Conservation (phyloP, 768 basidiomycete genomes). For the Pulveroboletus sp. region DNA sequence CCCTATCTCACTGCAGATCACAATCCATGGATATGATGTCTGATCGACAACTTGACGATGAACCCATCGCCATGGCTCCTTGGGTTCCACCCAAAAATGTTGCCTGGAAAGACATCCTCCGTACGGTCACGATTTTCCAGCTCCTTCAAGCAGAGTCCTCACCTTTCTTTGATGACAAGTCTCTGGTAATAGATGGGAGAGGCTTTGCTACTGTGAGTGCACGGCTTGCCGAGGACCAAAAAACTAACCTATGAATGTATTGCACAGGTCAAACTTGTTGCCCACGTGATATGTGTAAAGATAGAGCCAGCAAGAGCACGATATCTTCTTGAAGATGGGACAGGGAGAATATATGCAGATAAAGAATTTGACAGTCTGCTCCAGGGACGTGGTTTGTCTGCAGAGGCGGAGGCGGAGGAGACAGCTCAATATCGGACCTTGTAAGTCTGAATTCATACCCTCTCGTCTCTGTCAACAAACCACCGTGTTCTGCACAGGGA, state of each 20-base stretch:
- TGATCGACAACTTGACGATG: conserved; percentile 3
- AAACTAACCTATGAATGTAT: conserved; percentile 22
- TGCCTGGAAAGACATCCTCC: conserved; percentile 15
- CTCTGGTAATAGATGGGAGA: conserved; percentile 43
- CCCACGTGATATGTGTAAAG: conserved; percentile 31
- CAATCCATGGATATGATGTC: conserved; percentile 4
- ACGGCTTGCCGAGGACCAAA: neutral
- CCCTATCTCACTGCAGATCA: neutral
- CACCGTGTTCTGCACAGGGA: conserved; percentile 9
- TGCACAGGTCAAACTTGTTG: conserved; percentile 47
- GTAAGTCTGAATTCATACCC: conserved; percentile 12
- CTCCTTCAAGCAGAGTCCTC: conserved; percentile 38
- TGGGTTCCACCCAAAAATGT: neutral
- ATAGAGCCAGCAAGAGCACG: neutral
- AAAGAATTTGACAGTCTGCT: neutral
- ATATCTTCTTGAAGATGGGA: conserved; percentile 38
- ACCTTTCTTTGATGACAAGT: conserved; percentile 34
- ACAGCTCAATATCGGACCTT: neutral
- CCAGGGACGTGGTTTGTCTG: neutral
- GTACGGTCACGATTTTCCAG: conserved; percentile 56
- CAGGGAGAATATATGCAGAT: conserved; percentile 20
- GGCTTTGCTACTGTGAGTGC: conserved; percentile 25
- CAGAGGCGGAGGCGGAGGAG: conserved; percentile 14
- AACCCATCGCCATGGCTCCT: neutral
- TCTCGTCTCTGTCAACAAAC: neutral